Conservation (phyloP, 164 flowering plant genomes). For the Santalum album region DNA sequence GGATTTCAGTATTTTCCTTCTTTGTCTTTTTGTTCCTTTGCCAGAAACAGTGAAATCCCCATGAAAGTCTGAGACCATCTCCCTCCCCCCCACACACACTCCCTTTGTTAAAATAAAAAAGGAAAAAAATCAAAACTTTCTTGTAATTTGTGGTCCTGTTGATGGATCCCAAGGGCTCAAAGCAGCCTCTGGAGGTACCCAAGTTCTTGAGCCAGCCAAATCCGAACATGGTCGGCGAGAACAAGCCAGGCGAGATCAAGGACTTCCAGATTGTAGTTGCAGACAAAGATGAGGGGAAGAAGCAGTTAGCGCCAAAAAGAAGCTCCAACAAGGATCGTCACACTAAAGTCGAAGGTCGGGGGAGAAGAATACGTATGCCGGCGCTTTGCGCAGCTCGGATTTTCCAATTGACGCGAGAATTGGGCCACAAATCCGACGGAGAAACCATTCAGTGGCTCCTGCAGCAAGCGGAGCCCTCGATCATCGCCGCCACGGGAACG, state of each 20-base stretch:
- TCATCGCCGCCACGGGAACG: conserved; percentile 21
- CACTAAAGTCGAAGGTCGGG: conserved; percentile 20
- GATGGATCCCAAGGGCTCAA: conserved; percentile 1
- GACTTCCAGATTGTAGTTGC: not conserved
- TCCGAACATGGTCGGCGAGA: conserved; percentile 1
- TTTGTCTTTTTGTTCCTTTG: not conserved
- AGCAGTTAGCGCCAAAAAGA: not conserved
- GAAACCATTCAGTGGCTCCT: conserved; percentile 8
- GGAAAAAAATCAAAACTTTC: too few relatives aligned
- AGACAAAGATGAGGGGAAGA: not conserved
- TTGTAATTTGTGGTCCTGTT: not conserved
- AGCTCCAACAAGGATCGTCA: conserved; percentile 4
- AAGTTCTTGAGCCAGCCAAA: not conserved
- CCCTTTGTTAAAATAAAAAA: too few relatives aligned
- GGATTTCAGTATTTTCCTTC: not conserved
- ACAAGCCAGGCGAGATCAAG: not conserved
- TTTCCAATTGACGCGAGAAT: conserved; percentile 20
- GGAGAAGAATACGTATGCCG: conserved; percentile 22
- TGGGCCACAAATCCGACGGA: conserved; percentile 24
- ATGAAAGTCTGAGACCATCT: not conserved
- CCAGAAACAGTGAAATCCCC: not conserved
- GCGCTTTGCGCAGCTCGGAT: conserved; percentile 22
- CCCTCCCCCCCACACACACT: not conserved
- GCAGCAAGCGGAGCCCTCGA: conserved; percentile 20
- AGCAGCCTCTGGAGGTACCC: not conserved